Conservation (phyloP, 2,329 filamentous ascomycete species). For the Penicillium sp. region DNA sequence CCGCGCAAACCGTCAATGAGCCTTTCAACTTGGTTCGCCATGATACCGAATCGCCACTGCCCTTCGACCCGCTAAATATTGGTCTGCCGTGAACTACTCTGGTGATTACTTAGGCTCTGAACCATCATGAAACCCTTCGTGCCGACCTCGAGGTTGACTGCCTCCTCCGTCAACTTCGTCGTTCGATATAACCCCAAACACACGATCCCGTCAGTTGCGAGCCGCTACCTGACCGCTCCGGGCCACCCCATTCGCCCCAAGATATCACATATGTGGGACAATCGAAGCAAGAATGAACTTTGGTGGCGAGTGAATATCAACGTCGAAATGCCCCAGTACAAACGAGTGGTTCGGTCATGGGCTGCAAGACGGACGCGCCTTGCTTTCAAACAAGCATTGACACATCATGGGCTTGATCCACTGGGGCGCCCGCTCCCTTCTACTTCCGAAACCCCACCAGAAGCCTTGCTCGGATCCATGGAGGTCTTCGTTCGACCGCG, state of each 20-base stretch:
- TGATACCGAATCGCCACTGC: constrained; percentile 19
- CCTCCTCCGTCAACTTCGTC: constrained; percentile 23
- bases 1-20: neutral
- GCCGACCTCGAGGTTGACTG: constrained; percentile 24
- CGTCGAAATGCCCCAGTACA: constrained; percentile 34
- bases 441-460: neutral
- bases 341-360: constrained; percentile 54
- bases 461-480: constrained; percentile 41
- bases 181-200: constrained; percentile 30
- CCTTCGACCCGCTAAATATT: neutral
- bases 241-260: constrained; percentile 43
- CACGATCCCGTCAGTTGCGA: constrained; percentile 32
- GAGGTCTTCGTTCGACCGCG: constrained; percentile 32
- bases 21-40: constrained; percentile 11
- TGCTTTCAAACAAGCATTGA: constrained; percentile 53
- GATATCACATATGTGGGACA: constrained; percentile 39
- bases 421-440: constrained; percentile 25
- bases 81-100: constrained; percentile 1
- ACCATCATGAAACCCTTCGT: neutral
- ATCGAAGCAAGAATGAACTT: constrained; percentile 47
- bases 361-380: constrained; percentile 47
- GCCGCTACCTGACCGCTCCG: constrained; percentile 33
- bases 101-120: neutral
- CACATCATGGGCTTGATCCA: constrained; percentile 49
- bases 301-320: constrained; percentile 52